Base-by-base conservation (phyloP, 805 yeast species). In the Phaffomyces antillensis region DNA sequence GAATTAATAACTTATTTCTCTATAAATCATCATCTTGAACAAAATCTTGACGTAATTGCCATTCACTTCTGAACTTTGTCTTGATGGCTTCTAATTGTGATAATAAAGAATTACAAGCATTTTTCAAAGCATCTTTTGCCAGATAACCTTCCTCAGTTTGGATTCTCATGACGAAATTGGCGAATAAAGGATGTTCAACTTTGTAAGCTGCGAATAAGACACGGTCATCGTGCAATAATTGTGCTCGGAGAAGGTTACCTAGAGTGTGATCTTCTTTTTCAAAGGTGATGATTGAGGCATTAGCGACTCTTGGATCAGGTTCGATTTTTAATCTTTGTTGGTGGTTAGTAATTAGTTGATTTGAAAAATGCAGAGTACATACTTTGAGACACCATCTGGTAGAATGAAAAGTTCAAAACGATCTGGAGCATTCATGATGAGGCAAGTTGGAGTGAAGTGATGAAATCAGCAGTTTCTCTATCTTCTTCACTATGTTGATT, bases 241-340 rank as follows among this genome's bases (percentile, higher is more conserved):
- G 96, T 26, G 90, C 81, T 61, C 96, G 77, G 48, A 93, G 73
- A 56, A 93, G 65, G 63, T 93, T 93, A 25, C 96, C 99, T 48
- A 93, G 72, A 4, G 99, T 93, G 62, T 93, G 99, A 64, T 93
- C 99, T 65, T 93, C 99, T 62, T 96, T 83, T 65, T 93, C 98
- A 55, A 93, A 88, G 50, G 87, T 88, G 54, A 93, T 76, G 49
- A 90, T 79, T 39, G 95, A 90, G 38, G 98, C 95, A 63, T 93
- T 93, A 20, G 98, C 96, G 32, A 91, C 93, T 58, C 90, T 86
- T 45, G 95, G 81, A 67, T 93, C 99, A 8, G 97, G 96, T 28
- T 89, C 84, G 44, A 93, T 81, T 50, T 83, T 81, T 49, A 93
- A 75, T 64, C 87, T 82, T 28, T 28, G 42, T 18, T 23, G 26